Conservation (phyloP, 768 basidiomycete species). For the Russula ochroleuca region DNA sequence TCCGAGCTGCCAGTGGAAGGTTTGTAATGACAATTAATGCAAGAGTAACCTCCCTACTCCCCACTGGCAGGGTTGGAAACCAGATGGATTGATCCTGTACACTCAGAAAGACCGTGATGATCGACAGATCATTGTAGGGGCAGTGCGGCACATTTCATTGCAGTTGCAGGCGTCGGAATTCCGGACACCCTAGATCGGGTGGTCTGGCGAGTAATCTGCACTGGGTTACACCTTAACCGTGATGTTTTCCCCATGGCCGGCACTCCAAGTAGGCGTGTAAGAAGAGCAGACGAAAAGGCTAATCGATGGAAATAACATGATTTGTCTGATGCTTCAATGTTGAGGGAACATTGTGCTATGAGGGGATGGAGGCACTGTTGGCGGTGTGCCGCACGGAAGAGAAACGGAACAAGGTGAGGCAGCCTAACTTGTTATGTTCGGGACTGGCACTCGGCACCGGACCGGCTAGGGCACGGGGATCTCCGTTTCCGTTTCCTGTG, state of each 20-base stretch:
- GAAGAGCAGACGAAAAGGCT: not conserved
- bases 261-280: not conserved
- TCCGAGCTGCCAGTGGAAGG: not conserved
- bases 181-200: not conserved
- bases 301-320: not conserved
- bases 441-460: no score
- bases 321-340: not conserved
- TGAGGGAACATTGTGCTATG: not conserved
- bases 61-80: not conserved
- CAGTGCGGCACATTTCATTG: not conserved
- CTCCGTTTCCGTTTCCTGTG: no score
- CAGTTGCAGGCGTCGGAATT: not conserved
- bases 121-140: not conserved
- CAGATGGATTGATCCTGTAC: not conserved
- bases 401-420: constrained; percentile 1
- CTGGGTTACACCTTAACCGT: not conserved
- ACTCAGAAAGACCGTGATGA: not conserved
- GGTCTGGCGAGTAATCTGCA: not conserved
- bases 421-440: not conserved
- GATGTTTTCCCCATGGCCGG: not conserved
- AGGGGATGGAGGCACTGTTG: not conserved
- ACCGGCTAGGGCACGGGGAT: no score
- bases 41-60: not conserved
- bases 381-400: not conserved
- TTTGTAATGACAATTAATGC: no score